A percentile compares a stretch with the other conserved stretches of the same genome.
Evolutionary conservation across 2,329 filamentous ascomycete species (phyloP).

Genomic region (Colletotrichum spinosum): DNA sequence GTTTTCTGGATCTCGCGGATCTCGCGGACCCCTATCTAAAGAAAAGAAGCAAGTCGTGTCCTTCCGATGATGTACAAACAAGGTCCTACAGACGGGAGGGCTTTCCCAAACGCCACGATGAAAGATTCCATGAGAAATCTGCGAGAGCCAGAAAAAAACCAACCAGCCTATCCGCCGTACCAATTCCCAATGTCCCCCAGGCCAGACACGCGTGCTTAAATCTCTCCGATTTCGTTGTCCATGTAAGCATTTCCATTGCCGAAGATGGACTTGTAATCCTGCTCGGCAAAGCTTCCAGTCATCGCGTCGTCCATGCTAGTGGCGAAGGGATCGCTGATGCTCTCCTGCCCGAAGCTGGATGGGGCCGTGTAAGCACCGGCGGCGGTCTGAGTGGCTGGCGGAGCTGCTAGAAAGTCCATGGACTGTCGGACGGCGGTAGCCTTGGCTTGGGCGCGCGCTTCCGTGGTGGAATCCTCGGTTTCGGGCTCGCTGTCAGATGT

Average conservation of each 20-base stretch:
- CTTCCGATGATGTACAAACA: too few relatives aligned
- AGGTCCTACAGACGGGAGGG: too few relatives aligned
- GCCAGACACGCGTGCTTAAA: slow-evolving; percentile 40
- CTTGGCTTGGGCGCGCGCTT: slow-evolving; percentile 21
- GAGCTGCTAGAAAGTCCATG: slow-evolving; percentile 8
- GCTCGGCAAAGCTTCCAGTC: slow-evolving; percentile 21
- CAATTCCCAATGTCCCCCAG: too few relatives aligned
- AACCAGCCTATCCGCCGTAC: too few relatives aligned
- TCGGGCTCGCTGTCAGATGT: slow-evolving; percentile 38
- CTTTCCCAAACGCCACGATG: too few relatives aligned
- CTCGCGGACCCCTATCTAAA: too few relatives aligned
- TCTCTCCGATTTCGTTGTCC: slow-evolving; percentile 47
- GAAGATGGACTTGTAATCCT: not conserved
- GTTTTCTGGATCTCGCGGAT: too few relatives aligned
- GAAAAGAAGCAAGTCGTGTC: too few relatives aligned
- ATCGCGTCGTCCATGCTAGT: not conserved
- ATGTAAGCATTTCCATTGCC: slow-evolving; percentile 36
- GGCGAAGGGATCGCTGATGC: not conserved
- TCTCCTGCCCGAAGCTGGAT: slow-evolving; percentile 23
- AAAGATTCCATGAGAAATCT: not conserved
- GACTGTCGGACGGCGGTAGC: slow-evolving; percentile 17
- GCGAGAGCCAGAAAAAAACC: slow-evolving; percentile 10
- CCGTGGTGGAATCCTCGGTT: slow-evolving; percentile 32
- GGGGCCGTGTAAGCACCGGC: not conserved
- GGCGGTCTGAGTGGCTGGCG: not conserved